phyloP scores from a whole-genome alignment of 805 yeast genomes.

The Saccharomyces paradoxus region DNA sequence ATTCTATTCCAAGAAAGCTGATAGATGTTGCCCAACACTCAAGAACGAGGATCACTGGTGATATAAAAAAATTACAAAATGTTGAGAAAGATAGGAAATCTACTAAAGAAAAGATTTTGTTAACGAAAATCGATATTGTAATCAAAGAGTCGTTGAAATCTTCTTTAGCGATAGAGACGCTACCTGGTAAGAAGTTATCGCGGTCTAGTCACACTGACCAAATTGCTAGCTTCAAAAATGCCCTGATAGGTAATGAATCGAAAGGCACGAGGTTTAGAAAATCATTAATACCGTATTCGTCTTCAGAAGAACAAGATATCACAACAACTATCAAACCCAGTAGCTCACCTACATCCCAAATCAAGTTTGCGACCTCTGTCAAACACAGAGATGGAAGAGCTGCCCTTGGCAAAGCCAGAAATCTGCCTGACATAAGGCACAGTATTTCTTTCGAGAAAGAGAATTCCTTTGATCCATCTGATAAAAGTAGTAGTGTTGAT shows the following conservation, averaged over 20 bases:
- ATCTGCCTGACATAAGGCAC: neutral
- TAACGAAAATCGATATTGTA: neutral
- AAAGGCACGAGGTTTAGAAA: neutral
- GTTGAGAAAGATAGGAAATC: neutral
- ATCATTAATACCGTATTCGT: neutral
- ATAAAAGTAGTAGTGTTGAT: neutral
- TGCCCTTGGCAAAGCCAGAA: constrained; percentile 12
- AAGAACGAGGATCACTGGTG: neutral
- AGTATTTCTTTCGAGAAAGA: neutral
- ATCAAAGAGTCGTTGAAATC: neutral
- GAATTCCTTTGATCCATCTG: constrained; percentile 1
- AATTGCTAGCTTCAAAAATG: neutral
- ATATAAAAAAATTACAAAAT: neutral
- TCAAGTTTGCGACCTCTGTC: constrained; percentile 22
- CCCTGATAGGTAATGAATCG: neutral
- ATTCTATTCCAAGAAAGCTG: neutral
- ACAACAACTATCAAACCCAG: constrained; percentile 1
- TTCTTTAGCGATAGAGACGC: neutral
- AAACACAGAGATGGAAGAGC: constrained; percentile 18
- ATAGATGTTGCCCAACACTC: neutral
- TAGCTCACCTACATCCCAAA: constrained; percentile 8
- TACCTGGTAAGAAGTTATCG: neutral
- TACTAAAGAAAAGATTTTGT: neutral
- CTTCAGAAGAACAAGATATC: neutral
- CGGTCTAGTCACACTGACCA: neutral